Percentiles rank a stretch among this genome's conserved stretches.
Evolutionary conservation across 345 rosid genomes (phyloP).

Genomic region (Carallia brachiata): DNA sequence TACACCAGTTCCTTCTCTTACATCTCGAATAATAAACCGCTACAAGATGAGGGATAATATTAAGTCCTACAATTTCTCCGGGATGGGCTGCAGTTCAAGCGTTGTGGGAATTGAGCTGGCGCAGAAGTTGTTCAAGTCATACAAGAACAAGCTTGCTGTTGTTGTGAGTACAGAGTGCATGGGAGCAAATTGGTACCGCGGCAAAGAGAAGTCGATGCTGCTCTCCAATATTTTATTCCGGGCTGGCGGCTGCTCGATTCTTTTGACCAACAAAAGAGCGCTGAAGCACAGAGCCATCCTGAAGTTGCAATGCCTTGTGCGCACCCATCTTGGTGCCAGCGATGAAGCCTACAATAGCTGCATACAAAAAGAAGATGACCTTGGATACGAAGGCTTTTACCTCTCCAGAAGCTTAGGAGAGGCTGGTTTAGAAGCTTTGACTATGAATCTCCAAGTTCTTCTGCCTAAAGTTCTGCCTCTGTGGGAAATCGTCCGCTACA

Average conservation of each 20-base stretch:
- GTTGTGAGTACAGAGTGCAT: conserved; percentile 37
- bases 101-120: conserved; percentile 28
- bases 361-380: conserved; percentile 27
- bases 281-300: conserved; percentile 21
- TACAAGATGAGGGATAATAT: conserved; percentile 35
- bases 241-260: conserved; percentile 36
- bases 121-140: conserved; percentile 24
- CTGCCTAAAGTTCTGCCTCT: conserved; percentile 44
- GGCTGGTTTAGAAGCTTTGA: conserved; percentile 23
- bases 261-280: conserved; percentile 25
- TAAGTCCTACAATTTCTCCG: conserved; percentile 34
- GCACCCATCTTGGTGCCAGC: conserved; percentile 35
- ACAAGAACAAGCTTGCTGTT: conserved; percentile 22
- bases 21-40: conserved; percentile 21
- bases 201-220: conserved; percentile 37
- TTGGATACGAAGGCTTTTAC: conserved; percentile 25
- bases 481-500: conserved; percentile 27
- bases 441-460: conserved; percentile 14
- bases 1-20: conserved; percentile 27
- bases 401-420: conserved; percentile 20
- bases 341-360: conserved; percentile 28
- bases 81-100: conserved; percentile 49
- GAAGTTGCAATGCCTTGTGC: conserved; percentile 22
- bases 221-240: conserved; percentile 40
- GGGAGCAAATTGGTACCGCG: conserved; percentile 28